Evolutionary conservation across 495 filamentous ascomycete species (phyloP), one percentile per base, ranked within the genome.

Genomic region (Lasiosphaeris hirsuta): DNA sequence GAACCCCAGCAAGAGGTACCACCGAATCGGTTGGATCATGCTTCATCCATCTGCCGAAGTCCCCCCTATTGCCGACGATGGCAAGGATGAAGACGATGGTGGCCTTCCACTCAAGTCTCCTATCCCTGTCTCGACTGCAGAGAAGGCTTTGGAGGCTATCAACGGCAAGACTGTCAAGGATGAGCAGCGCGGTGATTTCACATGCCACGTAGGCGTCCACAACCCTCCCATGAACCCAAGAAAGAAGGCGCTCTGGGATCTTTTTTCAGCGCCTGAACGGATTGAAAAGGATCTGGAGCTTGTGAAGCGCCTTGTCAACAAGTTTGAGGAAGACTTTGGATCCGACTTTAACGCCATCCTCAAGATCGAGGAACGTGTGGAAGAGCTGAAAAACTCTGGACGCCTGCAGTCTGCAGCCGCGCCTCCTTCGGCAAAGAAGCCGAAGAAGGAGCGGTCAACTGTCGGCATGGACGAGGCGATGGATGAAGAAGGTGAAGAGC

Each of bases 21-120:
- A 99, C 67, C 86, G 94, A 1, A 99, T 99, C 77, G 94, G 95
- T 17, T 99, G 92, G 92, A 91, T 99, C 55, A 96, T 97, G 81
- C 78, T 99, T 7, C 75, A 97, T 68, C 89, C 91, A 40, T 83
- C 85, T 10, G 75, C 85, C 2, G 90, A 95, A 39, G 76, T 78
- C 17, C 69, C 76, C 10, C 70, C 69, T 5, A 77, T 82, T 35
- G 76, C 84, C 52, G 82, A 83, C n/a, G 88, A 92, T 51, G 72
- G 83, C 54, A 83, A 86, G 18, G 79, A 75, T 17, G 78, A 73
- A 11, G 79, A 81, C 17, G 76, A 81, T 15, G 75, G 71, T 35
- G 73, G 75, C 17, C 43, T 64, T 35, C 66, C 67, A n/a, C 30
- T 62, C 3, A 72, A 73, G 18, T 61, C 73, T 6, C 63, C 72